These are phyloP conservation scores for Penicillium rolfsii DNA, from an alignment of 2,329 filamentous ascomycete genomes.

Conservation along the genomic window DNA sequence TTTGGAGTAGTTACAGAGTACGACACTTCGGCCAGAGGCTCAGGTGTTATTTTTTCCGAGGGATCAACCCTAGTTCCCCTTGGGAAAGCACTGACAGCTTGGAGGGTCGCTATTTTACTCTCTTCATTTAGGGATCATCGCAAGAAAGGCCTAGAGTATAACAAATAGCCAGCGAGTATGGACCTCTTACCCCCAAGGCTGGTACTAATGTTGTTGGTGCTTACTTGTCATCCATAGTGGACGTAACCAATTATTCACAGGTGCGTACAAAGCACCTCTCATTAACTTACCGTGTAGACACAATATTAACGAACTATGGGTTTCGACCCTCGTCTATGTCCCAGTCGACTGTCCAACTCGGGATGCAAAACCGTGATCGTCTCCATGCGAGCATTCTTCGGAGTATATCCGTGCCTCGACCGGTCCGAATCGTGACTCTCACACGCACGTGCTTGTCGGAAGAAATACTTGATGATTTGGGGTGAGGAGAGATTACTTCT, in stretches of 20 bases:
- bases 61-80: slow-evolving; percentile 2
- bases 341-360: neutral
- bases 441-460: slow-evolving; percentile 12
- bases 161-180: neutral
- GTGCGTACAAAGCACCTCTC: neutral
- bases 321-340: neutral
- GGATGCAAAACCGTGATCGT: neutral
- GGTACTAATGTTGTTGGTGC: neutral
- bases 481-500: neutral
- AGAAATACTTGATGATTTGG: neutral
- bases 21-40: slow-evolving; percentile 6
- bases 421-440: slow-evolving; percentile 7
- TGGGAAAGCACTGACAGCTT: slow-evolving; percentile 3
- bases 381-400: slow-evolving; percentile 9
- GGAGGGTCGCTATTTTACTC: neutral
- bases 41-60: neutral
- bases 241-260: neutral
- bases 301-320: neutral
- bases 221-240: neutral
- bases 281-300: neutral
- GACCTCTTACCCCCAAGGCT: neutral
- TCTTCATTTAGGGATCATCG: slow-evolving; percentile 1
- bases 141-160: neutral
- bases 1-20: neutral
- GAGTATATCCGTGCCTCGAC: slow-evolving; percentile 21